These are phyloP conservation scores for Plasmodium ovale DNA, from an alignment of 169 alveolate genomes.

Conservation along the genomic window DNA sequence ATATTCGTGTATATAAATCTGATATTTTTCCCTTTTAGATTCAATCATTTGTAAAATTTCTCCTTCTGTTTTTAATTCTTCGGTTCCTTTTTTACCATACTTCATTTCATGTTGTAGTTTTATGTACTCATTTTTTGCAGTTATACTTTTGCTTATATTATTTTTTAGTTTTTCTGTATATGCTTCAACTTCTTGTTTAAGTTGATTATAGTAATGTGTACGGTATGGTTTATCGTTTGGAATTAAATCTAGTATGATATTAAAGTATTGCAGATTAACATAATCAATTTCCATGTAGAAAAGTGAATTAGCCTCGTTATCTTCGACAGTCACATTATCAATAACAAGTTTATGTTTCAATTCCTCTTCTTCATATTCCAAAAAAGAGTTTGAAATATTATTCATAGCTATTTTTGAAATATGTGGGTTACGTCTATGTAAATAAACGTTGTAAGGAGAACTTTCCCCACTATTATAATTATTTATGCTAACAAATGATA, in stretches of 20 bases:
- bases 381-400: neutral
- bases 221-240: neutral
- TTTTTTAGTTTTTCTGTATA: neutral
- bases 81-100: neutral
- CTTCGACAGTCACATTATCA: neutral
- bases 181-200: neutral
- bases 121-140: neutral
- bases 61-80: neutral
- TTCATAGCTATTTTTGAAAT: neutral
- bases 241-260: neutral
- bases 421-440: neutral
- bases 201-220: neutral
- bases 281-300: slow-evolving; percentile 17
- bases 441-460: slow-evolving; percentile 11
- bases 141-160: neutral
- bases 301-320: neutral
- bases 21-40: neutral
- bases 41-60: neutral
- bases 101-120: slow-evolving; percentile 5
- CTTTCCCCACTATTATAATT: neutral
- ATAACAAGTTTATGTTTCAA: too few relatives aligned
- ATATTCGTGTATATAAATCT: neutral
- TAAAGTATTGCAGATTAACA: slow-evolving; percentile 8
- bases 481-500: slow-evolving; percentile 11
- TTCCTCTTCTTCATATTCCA: neutral